Evolutionary conservation across 2,329 filamentous ascomycete genomes (phyloP), one percentile per base, ranked within the genome.

Genomic region (Trichoderma sp.): DNA sequence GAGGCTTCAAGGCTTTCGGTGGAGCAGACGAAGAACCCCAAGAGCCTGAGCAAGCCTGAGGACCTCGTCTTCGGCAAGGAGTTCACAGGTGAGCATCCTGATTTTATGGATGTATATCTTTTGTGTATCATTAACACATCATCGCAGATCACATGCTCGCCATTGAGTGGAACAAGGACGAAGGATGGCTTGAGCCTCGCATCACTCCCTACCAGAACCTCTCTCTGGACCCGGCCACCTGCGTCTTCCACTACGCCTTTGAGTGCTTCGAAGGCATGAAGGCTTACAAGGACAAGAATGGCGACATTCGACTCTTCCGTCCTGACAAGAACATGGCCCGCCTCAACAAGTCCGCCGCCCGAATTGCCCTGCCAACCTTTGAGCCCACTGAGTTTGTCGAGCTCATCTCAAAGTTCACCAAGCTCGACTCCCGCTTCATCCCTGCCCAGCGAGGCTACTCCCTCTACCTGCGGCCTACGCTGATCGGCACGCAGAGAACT

Each of bases 201-300:
- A 98, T 99, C 78, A 90, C 88, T 21, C 96, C 96, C 24, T 98
- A 98, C 85, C 94, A 97, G 82, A 97, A 97, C 83, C 92, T 99
- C 75, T 95, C 92, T 57, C 91, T 99, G 76, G 96, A 98, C 81
- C 96, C 96, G 31, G 93, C 96, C 55, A 96, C 93, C 40, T 98
- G 94, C 83, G 96, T 98, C 72, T 95, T 99, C 83, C 96, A 99
- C 87, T 99, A 99, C 82, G 96, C 93, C 60, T 98, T 98, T 78
- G 93, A 96, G 81, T 96, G 92, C 80, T 99, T 99, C 82, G 96
- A 99, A 85, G 96, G 96, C 75, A 97, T 98, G 94, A 99, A 99
- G 85, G 96, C 96, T 70, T 99, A 99, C 87, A 96, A 95, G 82
- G 93, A 97, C 83, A 88, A 87, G 76, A 79, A 88, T 55, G 93